A percentile compares a stretch with the other conserved stretches of the same genome.
Conservation (phyloP, 768 basidiomycete species). For the Suillus plorans region DNA sequence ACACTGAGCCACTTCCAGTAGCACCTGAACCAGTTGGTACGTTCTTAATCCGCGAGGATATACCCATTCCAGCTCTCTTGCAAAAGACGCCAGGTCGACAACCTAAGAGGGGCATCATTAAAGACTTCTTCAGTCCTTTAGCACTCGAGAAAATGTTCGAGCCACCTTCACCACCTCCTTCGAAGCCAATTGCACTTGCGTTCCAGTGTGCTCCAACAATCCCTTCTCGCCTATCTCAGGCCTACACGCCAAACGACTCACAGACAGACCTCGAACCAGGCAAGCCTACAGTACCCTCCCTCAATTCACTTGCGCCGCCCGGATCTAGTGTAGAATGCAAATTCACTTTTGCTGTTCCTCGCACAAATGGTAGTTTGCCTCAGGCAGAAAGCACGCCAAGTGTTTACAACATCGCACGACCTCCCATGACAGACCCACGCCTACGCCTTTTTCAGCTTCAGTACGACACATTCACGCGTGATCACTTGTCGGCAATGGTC, state of each 20-base stretch:
- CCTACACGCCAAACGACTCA: conserved; percentile 31
- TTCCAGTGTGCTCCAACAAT: conserved; percentile 29
- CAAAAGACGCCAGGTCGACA: conserved; percentile 65
- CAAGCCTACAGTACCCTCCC: conserved; percentile 10
- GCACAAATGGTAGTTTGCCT: conserved; percentile 38
- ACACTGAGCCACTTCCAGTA: conserved; percentile 26
- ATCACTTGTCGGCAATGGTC: conserved; percentile 90
- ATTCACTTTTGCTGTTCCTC: conserved; percentile 77
- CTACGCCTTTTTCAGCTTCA: conserved; percentile 89
- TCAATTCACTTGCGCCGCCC: conserved; percentile 9
- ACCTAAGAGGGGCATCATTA: conserved; percentile 57
- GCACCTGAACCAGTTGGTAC: conserved; percentile 54
- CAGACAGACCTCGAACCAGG: conserved; percentile 23
- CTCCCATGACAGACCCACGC: conserved; percentile 63
- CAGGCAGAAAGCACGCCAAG: conserved; percentile 65
- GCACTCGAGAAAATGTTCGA: conserved; percentile 92
- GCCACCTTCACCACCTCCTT: conserved; percentile 78
- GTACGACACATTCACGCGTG: conserved; percentile 95
- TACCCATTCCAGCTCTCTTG: conserved; percentile 51
- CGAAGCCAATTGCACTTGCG: conserved; percentile 18
- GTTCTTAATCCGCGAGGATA: conserved; percentile 72
- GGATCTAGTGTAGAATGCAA: conserved; percentile 48
- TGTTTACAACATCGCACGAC: conserved; percentile 19
- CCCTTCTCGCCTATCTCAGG: conserved; percentile 39
- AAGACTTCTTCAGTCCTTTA: conserved; percentile 86